A percentile compares a stretch with the other conserved stretches of the same genome.
These are phyloP conservation scores for Rehmannia glutinosa DNA, from an alignment of 257 asterid species.

Conservation along the genomic window DNA sequence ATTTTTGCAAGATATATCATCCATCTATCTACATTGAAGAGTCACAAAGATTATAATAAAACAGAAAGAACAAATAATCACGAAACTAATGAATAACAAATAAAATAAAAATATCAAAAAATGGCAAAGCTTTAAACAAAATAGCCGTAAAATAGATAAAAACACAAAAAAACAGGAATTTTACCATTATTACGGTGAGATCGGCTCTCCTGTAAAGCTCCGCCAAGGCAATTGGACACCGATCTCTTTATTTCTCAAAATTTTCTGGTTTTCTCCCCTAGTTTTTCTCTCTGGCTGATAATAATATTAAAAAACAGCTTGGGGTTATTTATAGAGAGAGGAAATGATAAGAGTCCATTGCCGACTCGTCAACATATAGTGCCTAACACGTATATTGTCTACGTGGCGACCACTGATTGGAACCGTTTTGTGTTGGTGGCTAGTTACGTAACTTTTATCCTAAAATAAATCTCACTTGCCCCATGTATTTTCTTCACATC, in stretches of 20 bases:
- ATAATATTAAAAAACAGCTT: background rate
- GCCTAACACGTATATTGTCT: constrained; percentile 16
- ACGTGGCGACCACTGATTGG: constrained; percentile 35
- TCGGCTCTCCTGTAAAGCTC: constrained; percentile 16
- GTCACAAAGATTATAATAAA: background rate
- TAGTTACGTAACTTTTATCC: too few species aligned
- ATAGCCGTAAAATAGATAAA: background rate
- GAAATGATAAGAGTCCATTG: constrained; percentile 4
- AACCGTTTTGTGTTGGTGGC: background rate
- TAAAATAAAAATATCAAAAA: too few species aligned
- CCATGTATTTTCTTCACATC: too few species aligned
- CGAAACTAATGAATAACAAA: background rate
- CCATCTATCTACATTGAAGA: constrained; percentile 3
- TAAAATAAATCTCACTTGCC: too few species aligned
- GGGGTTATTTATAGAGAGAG: constrained; percentile 5
- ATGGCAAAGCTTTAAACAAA: too few species aligned
- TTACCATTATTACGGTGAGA: constrained; percentile 47
- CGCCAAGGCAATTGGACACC: constrained; percentile 20
- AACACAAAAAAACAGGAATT: background rate
- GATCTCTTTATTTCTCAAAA: constrained; percentile 11
- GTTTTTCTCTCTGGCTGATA: background rate
- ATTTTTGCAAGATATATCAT: background rate
- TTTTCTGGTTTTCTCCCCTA: background rate
- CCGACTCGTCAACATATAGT: constrained; percentile 17
- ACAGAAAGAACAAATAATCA: background rate